phyloP scores from a whole-genome alignment of 192 early-diverging fungal species.

The Cladochytrium replicatum region DNA sequence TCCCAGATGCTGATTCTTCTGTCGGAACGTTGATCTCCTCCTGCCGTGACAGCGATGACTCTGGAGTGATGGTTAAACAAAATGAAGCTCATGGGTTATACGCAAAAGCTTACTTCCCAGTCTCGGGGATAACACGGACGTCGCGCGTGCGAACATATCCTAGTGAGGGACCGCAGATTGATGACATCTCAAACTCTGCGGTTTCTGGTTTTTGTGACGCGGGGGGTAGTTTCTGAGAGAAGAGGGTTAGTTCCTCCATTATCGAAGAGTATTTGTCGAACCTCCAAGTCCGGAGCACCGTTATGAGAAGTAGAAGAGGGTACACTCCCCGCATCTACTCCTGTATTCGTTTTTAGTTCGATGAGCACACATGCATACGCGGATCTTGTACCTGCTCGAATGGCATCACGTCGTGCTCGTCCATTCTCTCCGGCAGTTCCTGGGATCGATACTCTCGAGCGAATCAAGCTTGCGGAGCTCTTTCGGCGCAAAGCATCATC shows the following conservation, averaged over 20 bases:
- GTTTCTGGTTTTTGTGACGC: slow-evolving; percentile 16
- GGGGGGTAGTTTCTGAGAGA: slow-evolving; percentile 26
- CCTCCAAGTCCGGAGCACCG: no score
- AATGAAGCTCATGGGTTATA: slow-evolving; percentile 1
- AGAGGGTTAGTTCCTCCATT: not conserved
- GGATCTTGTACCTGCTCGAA: slow-evolving; percentile 1
- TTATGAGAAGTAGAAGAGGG: not conserved
- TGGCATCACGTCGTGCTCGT: no score
- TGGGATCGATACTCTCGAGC: no score
- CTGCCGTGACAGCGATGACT: slow-evolving; percentile 34
- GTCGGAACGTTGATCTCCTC: slow-evolving; percentile 34
- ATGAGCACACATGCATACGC: not conserved
- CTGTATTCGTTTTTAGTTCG: slow-evolving; percentile 1
- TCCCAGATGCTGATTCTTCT: slow-evolving; percentile 43
- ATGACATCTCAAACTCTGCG: slow-evolving; percentile 29
- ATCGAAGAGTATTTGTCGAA: not conserved
- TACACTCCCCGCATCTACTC: not conserved
- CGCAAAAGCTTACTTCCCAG: slow-evolving; percentile 15
- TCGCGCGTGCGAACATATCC: slow-evolving; percentile 28
- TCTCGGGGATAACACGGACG: slow-evolving; percentile 17
- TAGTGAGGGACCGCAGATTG: slow-evolving; percentile 29
- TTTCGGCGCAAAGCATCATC: no score
- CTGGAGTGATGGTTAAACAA: slow-evolving; percentile 2
- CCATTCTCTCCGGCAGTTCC: no score
- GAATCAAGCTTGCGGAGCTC: no score